These are phyloP conservation scores for Lophium mytilinum DNA, from an alignment of 495 filamentous ascomycete species.

Conservation along the genomic window DNA sequence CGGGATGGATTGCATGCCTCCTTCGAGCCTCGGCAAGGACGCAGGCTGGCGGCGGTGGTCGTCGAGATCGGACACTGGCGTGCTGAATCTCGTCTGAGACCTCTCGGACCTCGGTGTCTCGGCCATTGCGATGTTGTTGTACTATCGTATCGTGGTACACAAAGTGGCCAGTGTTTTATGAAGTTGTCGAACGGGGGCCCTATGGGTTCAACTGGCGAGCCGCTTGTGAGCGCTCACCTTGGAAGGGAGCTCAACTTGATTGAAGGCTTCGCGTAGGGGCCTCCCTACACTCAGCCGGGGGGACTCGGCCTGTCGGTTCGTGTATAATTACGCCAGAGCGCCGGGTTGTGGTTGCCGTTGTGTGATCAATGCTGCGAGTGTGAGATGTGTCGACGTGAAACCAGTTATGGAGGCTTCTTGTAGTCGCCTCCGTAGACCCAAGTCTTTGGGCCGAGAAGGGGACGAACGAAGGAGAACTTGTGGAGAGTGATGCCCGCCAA, in stretches of 20 bases:
- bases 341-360: not conserved
- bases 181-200: too few relatives aligned
- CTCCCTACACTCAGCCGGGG: constrained; percentile 40
- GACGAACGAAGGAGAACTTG: constrained; percentile 76
- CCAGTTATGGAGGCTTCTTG: constrained; percentile 96
- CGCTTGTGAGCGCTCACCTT: constrained; percentile 36
- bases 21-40: constrained; percentile 55
- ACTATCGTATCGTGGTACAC: not conserved
- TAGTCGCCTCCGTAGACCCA: constrained; percentile 93
- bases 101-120: constrained; percentile 56
- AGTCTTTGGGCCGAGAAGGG: constrained; percentile 83
- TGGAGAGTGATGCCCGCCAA: constrained; percentile 85
- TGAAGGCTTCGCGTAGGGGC: constrained; percentile 36
- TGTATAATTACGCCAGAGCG: not conserved
- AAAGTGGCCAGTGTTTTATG: too few relatives aligned
- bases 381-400: constrained; percentile 28
- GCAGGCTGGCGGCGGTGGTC: constrained; percentile 80
- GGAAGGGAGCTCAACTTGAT: constrained; percentile 30
- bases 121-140: constrained; percentile 24
- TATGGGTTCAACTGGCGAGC: constrained; percentile 26
- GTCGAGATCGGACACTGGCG: constrained; percentile 81
- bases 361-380: not conserved
- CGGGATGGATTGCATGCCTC: constrained; percentile 34
- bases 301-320: not conserved
- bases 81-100: constrained; percentile 55